A percentile compares a stretch with the other conserved stretches of the same genome.
phyloP scores from a whole-genome alignment of 352 stramenopile species.

The Globisporangium irregulare region DNA sequence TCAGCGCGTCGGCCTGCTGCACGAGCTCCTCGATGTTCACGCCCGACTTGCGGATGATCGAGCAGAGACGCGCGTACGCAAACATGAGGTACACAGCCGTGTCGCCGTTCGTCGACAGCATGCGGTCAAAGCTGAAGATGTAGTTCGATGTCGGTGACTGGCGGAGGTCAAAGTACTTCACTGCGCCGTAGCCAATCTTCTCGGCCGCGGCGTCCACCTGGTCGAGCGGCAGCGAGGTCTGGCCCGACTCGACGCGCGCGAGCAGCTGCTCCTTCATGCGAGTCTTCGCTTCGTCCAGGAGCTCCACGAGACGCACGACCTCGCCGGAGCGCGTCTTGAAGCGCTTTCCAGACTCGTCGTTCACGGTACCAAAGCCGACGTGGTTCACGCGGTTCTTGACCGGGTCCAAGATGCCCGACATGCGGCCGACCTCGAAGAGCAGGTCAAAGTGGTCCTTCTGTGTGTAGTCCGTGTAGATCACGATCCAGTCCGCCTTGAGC shows the following conservation, averaged over 20 bases:
- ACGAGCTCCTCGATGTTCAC: conserved; percentile 78
- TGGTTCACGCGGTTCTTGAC: conserved; percentile 82
- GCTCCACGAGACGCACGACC: conserved; percentile 97
- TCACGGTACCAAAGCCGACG: conserved; percentile 85
- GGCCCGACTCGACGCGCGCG: conserved; percentile 90
- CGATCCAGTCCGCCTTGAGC: conserved; percentile 74
- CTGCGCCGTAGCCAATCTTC: conserved; percentile 97
- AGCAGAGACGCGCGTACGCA: conserved; percentile 96
- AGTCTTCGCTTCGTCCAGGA: conserved; percentile 96
- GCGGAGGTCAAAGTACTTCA: conserved; percentile 99
- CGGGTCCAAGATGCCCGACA: conserved; percentile 77
- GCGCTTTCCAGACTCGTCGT: conserved; percentile 86
- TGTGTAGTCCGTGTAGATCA: conserved; percentile 88
- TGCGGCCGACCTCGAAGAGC: conserved; percentile 76
- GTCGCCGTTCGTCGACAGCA: conserved; percentile 99
- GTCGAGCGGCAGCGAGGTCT: conserved; percentile 84
- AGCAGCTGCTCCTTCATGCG: conserved; percentile 94
- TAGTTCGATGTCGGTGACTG: conserved; percentile 98
- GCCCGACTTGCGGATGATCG: conserved; percentile 95
- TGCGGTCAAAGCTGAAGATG: conserved; percentile 99
- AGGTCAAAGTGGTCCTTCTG: conserved; percentile 88
- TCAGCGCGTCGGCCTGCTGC: conserved; percentile 44
- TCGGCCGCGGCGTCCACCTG: conserved; percentile 93
- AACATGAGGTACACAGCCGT: conserved; percentile 99
- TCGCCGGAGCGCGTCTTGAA: conserved; percentile 99